Conservation (phyloP, 139 green algal species). For the Trebouxia sp. region DNA sequence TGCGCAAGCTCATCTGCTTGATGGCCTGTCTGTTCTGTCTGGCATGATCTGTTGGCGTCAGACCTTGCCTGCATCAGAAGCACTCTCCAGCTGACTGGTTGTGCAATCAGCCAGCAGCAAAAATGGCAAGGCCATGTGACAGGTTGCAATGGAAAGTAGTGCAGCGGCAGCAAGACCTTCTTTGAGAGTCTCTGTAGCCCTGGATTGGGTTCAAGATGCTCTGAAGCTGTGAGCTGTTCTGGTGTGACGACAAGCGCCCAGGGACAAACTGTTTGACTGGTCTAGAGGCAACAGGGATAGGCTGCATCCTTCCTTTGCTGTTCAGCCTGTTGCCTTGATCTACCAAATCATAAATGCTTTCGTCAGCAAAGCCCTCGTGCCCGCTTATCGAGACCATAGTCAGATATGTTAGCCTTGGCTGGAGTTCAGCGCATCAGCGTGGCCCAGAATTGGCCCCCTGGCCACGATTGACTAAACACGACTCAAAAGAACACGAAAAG, state of each 20-base stretch:
- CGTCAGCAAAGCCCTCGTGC: no score
- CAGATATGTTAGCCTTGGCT: no score
- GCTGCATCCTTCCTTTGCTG: background rate
- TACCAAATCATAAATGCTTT: conserved; percentile 24
- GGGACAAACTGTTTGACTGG: background rate
- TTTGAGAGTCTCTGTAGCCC: conserved; percentile 17
- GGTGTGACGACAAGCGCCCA: background rate
- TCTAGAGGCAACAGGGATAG: background rate
- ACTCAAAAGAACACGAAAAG: no score
- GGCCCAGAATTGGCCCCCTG: no score
- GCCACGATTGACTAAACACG: no score
- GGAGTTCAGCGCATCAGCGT: no score
- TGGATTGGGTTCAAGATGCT: conserved; percentile 10
- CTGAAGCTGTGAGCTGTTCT: conserved; percentile 26
- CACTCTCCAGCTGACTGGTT: background rate
- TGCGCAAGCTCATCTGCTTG: conserved; percentile 18
- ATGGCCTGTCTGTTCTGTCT: conserved; percentile 21
- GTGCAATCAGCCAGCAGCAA: no score
- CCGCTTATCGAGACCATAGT: no score
- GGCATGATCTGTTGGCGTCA: conserved; percentile 19
- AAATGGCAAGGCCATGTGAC: no score
- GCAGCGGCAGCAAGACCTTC: no score
- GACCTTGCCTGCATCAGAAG: background rate
- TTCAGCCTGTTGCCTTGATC: background rate
- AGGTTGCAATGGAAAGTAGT: no score